These are phyloP conservation scores for Lactifluus subvellereus DNA, from an alignment of 768 basidiomycete genomes.

Conservation along the genomic window DNA sequence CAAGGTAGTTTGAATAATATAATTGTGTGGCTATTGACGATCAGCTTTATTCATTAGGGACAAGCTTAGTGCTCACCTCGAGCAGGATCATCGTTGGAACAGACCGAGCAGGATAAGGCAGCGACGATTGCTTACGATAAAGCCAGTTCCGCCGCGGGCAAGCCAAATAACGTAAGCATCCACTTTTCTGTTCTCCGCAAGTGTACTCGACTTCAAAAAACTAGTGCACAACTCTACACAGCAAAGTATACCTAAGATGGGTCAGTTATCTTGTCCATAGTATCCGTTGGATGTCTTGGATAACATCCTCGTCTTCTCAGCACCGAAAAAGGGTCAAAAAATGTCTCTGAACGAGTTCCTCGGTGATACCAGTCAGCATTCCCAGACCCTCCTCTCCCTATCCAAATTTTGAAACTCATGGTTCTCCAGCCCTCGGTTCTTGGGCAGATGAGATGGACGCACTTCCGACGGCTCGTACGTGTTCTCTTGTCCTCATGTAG, in stretches of 20 bases:
- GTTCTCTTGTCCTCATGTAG: slow-evolving; percentile 8
- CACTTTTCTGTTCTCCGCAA: slow-evolving; percentile 19
- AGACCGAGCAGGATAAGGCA: not conserved
- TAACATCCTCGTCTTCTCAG: slow-evolving; percentile 36
- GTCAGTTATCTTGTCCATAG: slow-evolving; percentile 24
- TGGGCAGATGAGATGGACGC: slow-evolving; percentile 99
- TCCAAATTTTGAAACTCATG: slow-evolving; percentile 19
- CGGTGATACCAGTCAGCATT: slow-evolving; percentile 68
- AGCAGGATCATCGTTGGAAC: slow-evolving; percentile 66
- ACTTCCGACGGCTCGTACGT: slow-evolving; percentile 90
- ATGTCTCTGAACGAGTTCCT: slow-evolving; percentile 92
- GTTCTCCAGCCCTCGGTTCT: slow-evolving; percentile 67
- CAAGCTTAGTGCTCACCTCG: slow-evolving; percentile 47
- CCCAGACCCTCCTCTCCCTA: slow-evolving; percentile 22
- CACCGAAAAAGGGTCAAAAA: slow-evolving; percentile 90
- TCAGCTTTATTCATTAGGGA: not conserved
- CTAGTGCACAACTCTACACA: not conserved
- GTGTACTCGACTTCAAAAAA: slow-evolving; percentile 9
- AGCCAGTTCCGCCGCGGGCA: not conserved
- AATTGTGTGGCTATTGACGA: slow-evolving; percentile 68
- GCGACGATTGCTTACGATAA: slow-evolving; percentile 1
- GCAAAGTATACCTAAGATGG: slow-evolving; percentile 29
- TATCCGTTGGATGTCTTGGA: no score
- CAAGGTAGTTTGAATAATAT: slow-evolving; percentile 87
- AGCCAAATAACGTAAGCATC: slow-evolving; percentile 27